Evolutionary conservation across 441 rosid genomes (phyloP), one percentile per base, ranked within the genome.

Genomic region (Melastoma candidum): DNA sequence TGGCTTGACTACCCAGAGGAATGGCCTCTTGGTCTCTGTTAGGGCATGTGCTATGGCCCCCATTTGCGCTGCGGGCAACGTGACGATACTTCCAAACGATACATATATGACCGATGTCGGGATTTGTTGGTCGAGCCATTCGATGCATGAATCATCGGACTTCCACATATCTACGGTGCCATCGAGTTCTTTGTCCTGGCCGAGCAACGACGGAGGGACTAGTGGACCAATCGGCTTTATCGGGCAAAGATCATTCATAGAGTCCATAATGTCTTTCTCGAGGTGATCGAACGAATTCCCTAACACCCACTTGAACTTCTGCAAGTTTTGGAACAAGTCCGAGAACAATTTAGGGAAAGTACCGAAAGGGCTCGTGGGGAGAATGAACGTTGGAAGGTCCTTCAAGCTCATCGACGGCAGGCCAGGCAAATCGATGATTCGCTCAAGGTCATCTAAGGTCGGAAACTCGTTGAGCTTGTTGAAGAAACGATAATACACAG

Each of bases 331-430:
- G 64, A 75, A 67, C 47, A 65, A 9, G 3, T 54, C 66, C 0
- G 56, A 48, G 32, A 80, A 27, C 9, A 73, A 4, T 45, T 47
- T 64, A 1, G 66, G 2, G 0, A 80, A 46, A 48, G 58, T 60
- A 11, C 56, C 57, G 11, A 60, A 68, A 3, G 70, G 56, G 41
- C 65, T 75, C 36, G 72, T 53, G 17, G 82, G 71, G 0, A 73
- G 74, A 46, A 77, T 65, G 45, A 75, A 77, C 0, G 81, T 67
- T 24, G 86, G 86, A 48, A 80, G 24, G 51, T 80, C 83, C 7
- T 71, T 56, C n/a, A 49, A 49, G 25, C 43, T 55, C 60, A 80
- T 49, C 17, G 50, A 22, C 3, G 81, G 81, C 60, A 80, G 39
- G 0, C 85, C 76, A 1, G 81, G 77, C 12, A 77, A 24, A 0